A percentile compares a stretch with the other conserved stretches of the same genome.
Conservation (phyloP, 257 asterid genomes). For the Mitragyna speciosa region DNA sequence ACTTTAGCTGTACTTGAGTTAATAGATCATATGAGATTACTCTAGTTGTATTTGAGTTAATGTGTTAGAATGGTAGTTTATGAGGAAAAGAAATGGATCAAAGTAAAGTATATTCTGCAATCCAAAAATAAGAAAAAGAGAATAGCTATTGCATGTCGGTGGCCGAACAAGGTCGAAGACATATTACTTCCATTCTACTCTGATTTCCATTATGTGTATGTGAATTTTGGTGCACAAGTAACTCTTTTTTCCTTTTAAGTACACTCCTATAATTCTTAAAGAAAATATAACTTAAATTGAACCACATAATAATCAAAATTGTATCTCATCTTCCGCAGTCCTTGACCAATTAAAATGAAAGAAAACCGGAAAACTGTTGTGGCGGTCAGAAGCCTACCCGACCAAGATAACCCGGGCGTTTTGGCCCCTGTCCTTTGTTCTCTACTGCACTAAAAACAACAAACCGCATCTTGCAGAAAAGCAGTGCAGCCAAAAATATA, state of each 20-base stretch:
- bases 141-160: background rate
- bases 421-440: background rate
- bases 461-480: background rate
- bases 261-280: background rate
- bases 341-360: background rate
- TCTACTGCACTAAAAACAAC: background rate
- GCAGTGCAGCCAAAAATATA: too few relatives aligned
- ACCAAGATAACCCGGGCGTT: too few relatives aligned
- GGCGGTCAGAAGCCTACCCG: background rate
- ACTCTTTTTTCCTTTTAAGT: background rate
- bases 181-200: background rate
- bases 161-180: background rate
- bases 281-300: background rate
- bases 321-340: background rate
- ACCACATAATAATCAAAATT: background rate
- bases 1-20: background rate
- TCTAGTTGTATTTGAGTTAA: background rate
- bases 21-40: background rate
- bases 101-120: background rate
- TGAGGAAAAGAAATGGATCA: background rate
- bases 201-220: background rate
- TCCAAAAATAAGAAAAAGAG: background rate
- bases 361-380: background rate
- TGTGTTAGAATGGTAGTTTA: background rate
- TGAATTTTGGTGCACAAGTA: background rate